Base-by-base conservation (phyloP, 2,329 filamentous ascomycete genomes). In the Phyllosticta citribraziliensis region DNA sequence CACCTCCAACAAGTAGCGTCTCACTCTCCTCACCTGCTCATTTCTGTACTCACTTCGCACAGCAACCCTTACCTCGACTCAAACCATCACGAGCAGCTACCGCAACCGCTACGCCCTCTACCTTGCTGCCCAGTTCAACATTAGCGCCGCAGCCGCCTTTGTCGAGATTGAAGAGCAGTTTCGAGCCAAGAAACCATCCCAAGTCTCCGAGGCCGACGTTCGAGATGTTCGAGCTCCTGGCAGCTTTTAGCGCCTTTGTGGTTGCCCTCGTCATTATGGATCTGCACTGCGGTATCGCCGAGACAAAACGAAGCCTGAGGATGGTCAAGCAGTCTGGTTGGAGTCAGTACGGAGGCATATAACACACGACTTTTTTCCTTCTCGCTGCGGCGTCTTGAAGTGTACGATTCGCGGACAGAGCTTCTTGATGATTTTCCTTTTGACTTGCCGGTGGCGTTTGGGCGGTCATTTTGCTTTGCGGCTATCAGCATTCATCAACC, bases 91-190 rank as follows among this genome's bases (percentile, higher is more conserved):
- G 22, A 55, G 53, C 47, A 56, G 55, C 17, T 74, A 74, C 62
- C 71, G 72, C 60, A 65, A 66, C 60, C 70, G 71, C 60, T 74
- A 74, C 66, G 72, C 72, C 52, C 70, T 73, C 58, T 74, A 74
- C 63, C 70, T 74, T 54, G 72, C 72, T 30, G 70, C 71, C 19
- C 72, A 72, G 35, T 74, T 74, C 68, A 73, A 72, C 63, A 74
- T 74, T 66, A 72, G 69, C 60, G 68, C 73, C 60, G 68, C 73
- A 63, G 72, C 72, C 56, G 72, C 72, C 40, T 63, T 73, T 63
- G 70, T 67, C 54, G 72, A 74, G 63, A 70, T 72, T 50, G 72
- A 74, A 62, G 65, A 64, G 57, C 68, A 74, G 61, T 67, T 74
- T 24, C 60, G 56, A 20, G 52, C 54, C 55, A 56, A 50, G 50